Base-by-base conservation (phyloP, 352 stramenopile species). In the Elongisporangium senticosum region DNA sequence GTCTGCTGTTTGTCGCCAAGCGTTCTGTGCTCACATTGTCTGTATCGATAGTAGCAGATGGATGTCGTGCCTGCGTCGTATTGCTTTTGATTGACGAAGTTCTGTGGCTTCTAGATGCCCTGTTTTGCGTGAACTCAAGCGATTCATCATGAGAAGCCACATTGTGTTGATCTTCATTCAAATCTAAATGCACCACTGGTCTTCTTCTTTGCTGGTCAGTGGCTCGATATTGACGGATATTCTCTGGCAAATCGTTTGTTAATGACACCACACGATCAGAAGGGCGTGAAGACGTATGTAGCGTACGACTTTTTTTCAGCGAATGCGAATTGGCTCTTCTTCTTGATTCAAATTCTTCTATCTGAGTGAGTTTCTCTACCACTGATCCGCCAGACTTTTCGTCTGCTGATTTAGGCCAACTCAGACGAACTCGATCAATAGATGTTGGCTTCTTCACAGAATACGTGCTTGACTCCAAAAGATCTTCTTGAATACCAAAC, bases 401-500 rank as follows among this genome's bases (percentile, higher is more conserved):
- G 3, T 43, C 33, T 17, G 33, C 13, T 17, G 33, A 43, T 43
- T 43, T 17, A 4, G 33, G 33, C 33, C 33, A 43, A 17, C 33
- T 43, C 33, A 43, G 7, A 43, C 33, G 33, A 17, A 43, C 33
- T 43, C 33, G 33, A 43, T 43, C 33, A 17, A 43, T 43, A 43
- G 13, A 43, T 43, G 15, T 43, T 4, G 33, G 0, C 13, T 43
- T 43, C 0, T 43, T 10, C 8, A 69, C 64, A 1, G 72, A 82
- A 40, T 78, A 76, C 2, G 22, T 54, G 1, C 71, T 83, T 20
- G 81, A 57, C 17, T 83, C 67, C 11, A 69, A 23, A 7, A 59
- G 68, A 17, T 74, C 64, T 5, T 72, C 63, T 21, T 77, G 63
- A 19, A 86, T 59, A 1, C 56, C 69, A 63, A 91, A 75, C 54